Base-by-base conservation (phyloP, 371 early-diverging fungal species). In the Phascolomyces articulosus region DNA sequence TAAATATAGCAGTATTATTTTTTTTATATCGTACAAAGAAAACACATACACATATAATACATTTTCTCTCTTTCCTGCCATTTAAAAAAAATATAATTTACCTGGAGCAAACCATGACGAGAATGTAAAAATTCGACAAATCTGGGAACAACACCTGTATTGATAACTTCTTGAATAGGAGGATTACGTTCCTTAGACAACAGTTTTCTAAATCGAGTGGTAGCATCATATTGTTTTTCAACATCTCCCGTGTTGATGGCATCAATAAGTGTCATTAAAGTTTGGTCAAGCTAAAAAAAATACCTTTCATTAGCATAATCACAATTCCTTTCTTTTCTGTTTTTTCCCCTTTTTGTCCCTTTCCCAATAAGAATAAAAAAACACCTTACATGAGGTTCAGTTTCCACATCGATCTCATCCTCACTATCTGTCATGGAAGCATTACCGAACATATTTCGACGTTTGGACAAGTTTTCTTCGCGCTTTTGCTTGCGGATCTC, bases 101-200 rank as follows among this genome's bases (percentile, higher is more conserved):
- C 98, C 90, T 97, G 98, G 64, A 96, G 82, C 34, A 90, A 72
- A 6, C 92, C 77, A 75, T 95, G 80, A 18, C 78, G 84, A 58
- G 88, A 87, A 55, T 86, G 75, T 64, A 99, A 78, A 69, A 99
- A 95, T 79, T 97, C 93, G 40, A 98, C 96, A 80, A 99, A 98
- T 51, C 93, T 87, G 23, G 99, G 95, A 23, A 99, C 93, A 44
- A 98, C 97, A 48, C 96, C 96, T 71, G 92, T 92, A 58, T 84
- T 85, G 69, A 99, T 97, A 48, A 99, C 97, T 75, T 95, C 91
- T 64, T 95, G 95, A 72, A 99, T 99, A 40, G 99, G 99, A 41
- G 99, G 99, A 79, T 94, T 94, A 65, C 87, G 88, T 76, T 98
- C 99, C 74, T 96, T 96, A 24, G 97, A 96, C 41, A 99, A 89